Evolutionary conservation across 495 filamentous ascomycete species (phyloP), one percentile per base, ranked within the genome.

Genomic region (Thozetella sp.): DNA sequence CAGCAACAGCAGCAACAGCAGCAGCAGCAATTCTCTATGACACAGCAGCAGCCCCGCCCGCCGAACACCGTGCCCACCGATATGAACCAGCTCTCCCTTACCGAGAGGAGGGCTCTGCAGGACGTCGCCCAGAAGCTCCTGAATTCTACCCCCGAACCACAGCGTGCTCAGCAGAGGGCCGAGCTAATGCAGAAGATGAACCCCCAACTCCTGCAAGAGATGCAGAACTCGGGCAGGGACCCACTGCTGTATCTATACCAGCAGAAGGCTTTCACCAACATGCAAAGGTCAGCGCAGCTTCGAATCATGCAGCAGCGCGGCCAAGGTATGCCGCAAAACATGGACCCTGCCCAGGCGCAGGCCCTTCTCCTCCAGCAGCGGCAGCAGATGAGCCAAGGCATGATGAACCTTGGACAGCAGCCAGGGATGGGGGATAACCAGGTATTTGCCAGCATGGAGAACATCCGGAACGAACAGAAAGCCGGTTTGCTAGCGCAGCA

Each of bases 391-490:
- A 78, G 67, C 25, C 67, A 69, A 23, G 58, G 61, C 23, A 57
- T 72, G 55, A 72, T 77, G 63, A 72, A 64, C 34, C 43, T 67
- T 22, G 67, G 63, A 3, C 77, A 78, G 51, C 76, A 73, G 25
- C 60, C 67, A 6, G 59, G 58, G 0, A 63, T 65, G 19, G 68
- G 65, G 2, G 77, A 75, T 12, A 67, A 70, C 54, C 72, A 72
- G 48, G 73, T 79, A 51, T 72, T 77, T 23, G 64, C 73, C 13
- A 80, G 76, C 51, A 71, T 85, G 48, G 80, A 81, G 45, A 76
- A 69, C 54, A 79, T 83, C 23, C 74, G 79, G 51, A 77, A 75
- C 48, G 76, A 83, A 57, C 80, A 81, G 51, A 74, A 77, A 50
- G 72, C 66, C 3, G 78, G 72, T 1, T 62, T 80, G 26, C 67